These are phyloP conservation scores for Allomyces macrogynus DNA, from an alignment of 192 early-diverging fungal genomes.

Conservation along the genomic window DNA sequence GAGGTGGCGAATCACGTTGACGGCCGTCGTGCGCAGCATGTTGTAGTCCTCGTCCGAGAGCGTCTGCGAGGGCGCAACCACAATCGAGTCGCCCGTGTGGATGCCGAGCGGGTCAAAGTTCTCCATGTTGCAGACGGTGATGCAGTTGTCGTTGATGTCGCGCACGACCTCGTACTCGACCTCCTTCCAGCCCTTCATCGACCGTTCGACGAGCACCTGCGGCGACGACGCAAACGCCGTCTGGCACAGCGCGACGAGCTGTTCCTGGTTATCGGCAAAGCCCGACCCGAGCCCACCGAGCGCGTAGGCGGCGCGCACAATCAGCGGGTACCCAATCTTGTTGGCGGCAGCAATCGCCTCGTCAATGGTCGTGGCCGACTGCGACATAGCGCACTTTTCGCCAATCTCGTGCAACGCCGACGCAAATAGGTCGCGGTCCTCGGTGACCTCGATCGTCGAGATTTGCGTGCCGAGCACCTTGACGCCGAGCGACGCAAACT, in stretches of 20 bases:
- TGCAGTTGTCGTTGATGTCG: conserved; percentile 86
- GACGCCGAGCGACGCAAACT: conserved; percentile 75
- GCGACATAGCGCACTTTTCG: conserved; percentile 78
- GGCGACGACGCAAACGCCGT: conserved; percentile 82
- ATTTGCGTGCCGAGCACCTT: conserved; percentile 90
- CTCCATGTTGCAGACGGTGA: conserved; percentile 31
- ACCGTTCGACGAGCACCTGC: conserved; percentile 83
- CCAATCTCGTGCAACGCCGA: conserved; percentile 64
- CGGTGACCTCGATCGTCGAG: conserved; percentile 84
- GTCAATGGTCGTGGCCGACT: conserved; percentile 54
- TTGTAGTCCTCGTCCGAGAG: conserved; percentile 95
- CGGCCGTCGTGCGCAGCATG: conserved; percentile 89
- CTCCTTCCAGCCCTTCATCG: conserved; percentile 99
- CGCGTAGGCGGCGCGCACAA: conserved; percentile 87
- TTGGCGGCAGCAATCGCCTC: conserved; percentile 75
- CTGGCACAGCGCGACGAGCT: conserved; percentile 55
- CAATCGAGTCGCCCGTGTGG: conserved; percentile 98
- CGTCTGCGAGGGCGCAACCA: conserved; percentile 93
- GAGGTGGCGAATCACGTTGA: conserved; percentile 90
- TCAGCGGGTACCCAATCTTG: conserved; percentile 83
- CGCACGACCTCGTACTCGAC: conserved; percentile 97
- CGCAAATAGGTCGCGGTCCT: conserved; percentile 91
- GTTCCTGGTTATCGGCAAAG: conserved; percentile 74
- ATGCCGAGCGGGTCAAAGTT: conserved; percentile 99
- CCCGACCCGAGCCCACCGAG: conserved; percentile 95